phyloP scores from a whole-genome alignment of 768 basidiomycete genomes.

The Boletales sp. region DNA sequence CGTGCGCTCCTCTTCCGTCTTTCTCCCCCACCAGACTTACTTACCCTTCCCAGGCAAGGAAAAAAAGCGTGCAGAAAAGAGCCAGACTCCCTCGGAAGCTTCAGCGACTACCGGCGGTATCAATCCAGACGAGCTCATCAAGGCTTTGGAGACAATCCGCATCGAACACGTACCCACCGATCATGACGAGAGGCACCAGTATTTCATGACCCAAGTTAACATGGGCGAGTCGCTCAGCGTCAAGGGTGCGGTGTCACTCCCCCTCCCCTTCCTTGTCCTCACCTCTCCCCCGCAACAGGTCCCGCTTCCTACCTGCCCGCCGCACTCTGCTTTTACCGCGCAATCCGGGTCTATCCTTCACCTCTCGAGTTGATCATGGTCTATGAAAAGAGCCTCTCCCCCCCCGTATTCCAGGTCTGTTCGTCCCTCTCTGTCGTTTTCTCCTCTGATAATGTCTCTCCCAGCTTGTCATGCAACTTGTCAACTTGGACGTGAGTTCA shows the following conservation, averaged over 20 bases:
- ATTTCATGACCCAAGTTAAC: slow-evolving; percentile 88
- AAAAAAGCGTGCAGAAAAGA: slow-evolving; percentile 82
- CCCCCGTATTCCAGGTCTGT: slow-evolving; percentile 71
- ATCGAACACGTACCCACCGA: slow-evolving; percentile 63
- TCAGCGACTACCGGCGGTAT: slow-evolving; percentile 26
- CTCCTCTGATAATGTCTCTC: slow-evolving; percentile 5
- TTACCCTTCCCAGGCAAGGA: slow-evolving; percentile 69
- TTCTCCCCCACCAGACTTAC: neutral
- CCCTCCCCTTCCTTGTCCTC: neutral
- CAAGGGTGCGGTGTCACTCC: slow-evolving; percentile 47
- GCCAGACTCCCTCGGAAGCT: slow-evolving; percentile 43
- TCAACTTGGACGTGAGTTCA: slow-evolving; percentile 84
- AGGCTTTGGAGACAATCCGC: slow-evolving; percentile 63
- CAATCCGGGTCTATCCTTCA: slow-evolving; percentile 90
- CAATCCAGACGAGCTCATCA: slow-evolving; percentile 52
- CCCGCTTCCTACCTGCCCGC: slow-evolving; percentile 73
- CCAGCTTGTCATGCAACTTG: slow-evolving; percentile 77
- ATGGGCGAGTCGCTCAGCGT: slow-evolving; percentile 81
- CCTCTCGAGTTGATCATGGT: slow-evolving; percentile 93
- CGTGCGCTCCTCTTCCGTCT: slow-evolving; percentile 47
- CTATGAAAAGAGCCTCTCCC: slow-evolving; percentile 87
- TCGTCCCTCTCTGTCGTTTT: neutral
- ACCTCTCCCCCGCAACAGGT: slow-evolving; percentile 44
- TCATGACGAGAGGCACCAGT: slow-evolving; percentile 79
- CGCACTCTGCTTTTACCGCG: slow-evolving; percentile 89